Conservation (phyloP, 2,329 filamentous ascomycete genomes). For the Pseudonectria buxi region DNA sequence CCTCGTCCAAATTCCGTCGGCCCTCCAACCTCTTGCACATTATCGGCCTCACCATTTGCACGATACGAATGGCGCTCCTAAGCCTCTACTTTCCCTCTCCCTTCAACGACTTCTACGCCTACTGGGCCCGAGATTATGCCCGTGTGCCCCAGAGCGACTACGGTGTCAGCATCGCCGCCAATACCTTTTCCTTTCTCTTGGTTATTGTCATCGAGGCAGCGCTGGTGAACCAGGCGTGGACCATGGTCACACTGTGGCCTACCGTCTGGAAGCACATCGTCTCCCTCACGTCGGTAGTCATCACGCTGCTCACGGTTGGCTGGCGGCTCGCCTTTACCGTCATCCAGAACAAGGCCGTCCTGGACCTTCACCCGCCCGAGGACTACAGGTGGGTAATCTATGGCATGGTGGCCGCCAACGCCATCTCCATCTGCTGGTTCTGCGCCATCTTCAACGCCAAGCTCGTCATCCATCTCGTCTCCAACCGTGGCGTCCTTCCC, state of each 20-base stretch:
- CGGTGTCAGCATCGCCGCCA: constrained; percentile 31
- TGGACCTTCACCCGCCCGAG: constrained; percentile 17
- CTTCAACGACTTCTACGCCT: constrained; percentile 55
- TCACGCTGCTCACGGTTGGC: constrained; percentile 28
- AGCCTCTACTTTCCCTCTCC: constrained; percentile 53
- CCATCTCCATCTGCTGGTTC: constrained; percentile 43
- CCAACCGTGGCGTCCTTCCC: constrained; percentile 41
- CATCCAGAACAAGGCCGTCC: constrained; percentile 28
- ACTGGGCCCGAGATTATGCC: constrained; percentile 48
- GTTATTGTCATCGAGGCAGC: constrained; percentile 39
- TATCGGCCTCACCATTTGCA: constrained; percentile 52
- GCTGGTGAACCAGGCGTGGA: constrained; percentile 47
- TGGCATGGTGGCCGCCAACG: constrained; percentile 33
- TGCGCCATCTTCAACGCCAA: constrained; percentile 49
- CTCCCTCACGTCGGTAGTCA: constrained; percentile 24
- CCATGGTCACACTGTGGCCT: constrained; percentile 45
- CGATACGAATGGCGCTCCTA: constrained; percentile 51
- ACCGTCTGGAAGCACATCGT: constrained; percentile 25
- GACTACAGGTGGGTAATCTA: constrained; percentile 32
- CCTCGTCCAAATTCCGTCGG: constrained; percentile 55
- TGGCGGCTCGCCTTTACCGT: constrained; percentile 29
- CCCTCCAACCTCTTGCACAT: constrained; percentile 60
- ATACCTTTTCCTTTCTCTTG: constrained; percentile 37
- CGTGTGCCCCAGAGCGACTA: constrained; percentile 36
- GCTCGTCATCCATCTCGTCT: constrained; percentile 40